Conservation (phyloP, 2,329 filamentous ascomycete genomes). For the Hypoxylon sp. region DNA sequence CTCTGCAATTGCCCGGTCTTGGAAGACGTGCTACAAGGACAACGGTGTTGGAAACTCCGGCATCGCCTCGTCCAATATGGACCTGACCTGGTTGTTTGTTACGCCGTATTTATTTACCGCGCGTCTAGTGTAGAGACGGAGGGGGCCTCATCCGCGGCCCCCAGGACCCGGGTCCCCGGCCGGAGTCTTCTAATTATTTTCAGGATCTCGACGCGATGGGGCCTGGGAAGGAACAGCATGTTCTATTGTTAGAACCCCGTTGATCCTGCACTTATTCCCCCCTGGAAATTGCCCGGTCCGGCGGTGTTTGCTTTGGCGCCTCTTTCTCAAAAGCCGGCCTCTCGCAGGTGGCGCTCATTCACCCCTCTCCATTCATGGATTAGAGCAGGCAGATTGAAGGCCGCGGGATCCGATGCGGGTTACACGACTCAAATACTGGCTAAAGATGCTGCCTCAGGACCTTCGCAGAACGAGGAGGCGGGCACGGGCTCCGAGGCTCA, state of each 20-base stretch:
- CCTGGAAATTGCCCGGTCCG: background rate
- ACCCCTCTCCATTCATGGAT: background rate
- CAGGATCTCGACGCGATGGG: background rate
- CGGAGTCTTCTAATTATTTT: background rate
- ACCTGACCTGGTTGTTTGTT: background rate
- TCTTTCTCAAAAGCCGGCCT: background rate
- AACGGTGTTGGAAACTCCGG: conserved; percentile 1
- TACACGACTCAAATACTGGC: background rate
- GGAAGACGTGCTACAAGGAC: conserved; percentile 6
- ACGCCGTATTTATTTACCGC: conserved; percentile 8
- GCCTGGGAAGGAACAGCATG: background rate
- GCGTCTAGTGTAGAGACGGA: conserved; percentile 3
- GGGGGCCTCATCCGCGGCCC: background rate
- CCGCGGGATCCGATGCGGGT: background rate
- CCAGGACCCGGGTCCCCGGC: background rate
- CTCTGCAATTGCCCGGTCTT: conserved; percentile 11
- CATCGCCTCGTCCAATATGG: conserved; percentile 7
- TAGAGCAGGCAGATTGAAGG: background rate
- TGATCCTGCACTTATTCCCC: background rate
- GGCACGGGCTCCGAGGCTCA: background rate
- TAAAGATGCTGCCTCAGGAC: background rate
- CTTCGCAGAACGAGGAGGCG: background rate
- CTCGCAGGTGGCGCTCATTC: conserved; percentile 3
- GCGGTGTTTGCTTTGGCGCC: background rate
- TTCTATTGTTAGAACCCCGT: background rate